Base-by-base conservation (phyloP, 1,284 basidiomycete species). In the Microbotryum lychnidis-dioicae region DNA sequence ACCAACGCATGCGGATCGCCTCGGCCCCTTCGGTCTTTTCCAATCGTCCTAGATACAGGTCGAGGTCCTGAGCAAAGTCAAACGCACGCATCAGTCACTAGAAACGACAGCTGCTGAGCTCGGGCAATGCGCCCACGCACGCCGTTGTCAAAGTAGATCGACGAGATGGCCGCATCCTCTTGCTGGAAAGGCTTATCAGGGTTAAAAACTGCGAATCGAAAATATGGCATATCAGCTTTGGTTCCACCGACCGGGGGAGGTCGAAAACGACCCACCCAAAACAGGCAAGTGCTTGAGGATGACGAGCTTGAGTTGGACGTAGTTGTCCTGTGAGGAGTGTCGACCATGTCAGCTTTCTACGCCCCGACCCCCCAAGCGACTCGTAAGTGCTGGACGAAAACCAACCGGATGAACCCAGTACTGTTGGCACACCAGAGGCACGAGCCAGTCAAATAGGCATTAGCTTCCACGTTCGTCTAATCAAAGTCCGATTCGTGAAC, bases 21-120 rank as follows among this genome's bases (percentile, higher is more conserved):
- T 98, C 92, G 6, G 96, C 94, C 6, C 94, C 94, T 78, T 98
- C 94, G 0, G 92, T 97, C 82, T 98, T 98, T 77, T 98, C 94
- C 27, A 98, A 79, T 57, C 94, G 87, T 51, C 96, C 94, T 20
- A 98, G 85, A 74, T 98, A 98, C n/a, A 98, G 82, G 68, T 98
- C 94, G 50, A 98, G 82, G 57, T 96, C 89, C 73, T 96, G 89
- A 31, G 31, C 90, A 90, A 91, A 0, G 89, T 89, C 65, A 89
- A 89, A 9, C 87, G 87, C 84, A 68, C 20, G 53, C 23, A 44
- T 62, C 8, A 23, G 50, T 9, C 27, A 37, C 9, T 23, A 25
- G 46, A 27, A 54, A 27, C 52, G 29, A 60, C 27, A 54, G 44
- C 5, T 12, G 16, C 37, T 42, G 4, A 25, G 6, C 21, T 58